Evolutionary conservation across 2,329 filamentous ascomycete species (phyloP).

Genomic region (Talaromyces sp.): DNA sequence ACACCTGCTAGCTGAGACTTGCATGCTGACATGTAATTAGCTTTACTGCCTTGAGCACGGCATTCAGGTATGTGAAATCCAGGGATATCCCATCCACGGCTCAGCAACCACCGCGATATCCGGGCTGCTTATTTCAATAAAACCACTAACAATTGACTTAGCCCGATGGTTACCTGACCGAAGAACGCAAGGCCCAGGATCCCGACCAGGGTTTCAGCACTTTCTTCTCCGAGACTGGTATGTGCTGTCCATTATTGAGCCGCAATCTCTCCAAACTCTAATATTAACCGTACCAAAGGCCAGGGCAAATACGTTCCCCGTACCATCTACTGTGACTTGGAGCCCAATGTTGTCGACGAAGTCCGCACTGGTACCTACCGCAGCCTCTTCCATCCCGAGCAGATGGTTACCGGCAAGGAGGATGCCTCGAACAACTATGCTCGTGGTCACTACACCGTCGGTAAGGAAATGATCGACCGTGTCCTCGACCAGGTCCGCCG

Average conservation of each 20-base stretch:
- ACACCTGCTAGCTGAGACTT: constrained; percentile 12
- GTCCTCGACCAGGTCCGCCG: constrained; percentile 97
- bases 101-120: not conserved
- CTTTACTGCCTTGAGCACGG: constrained; percentile 99
- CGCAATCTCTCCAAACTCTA: not conserved
- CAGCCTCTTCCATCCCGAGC: constrained; percentile 95
- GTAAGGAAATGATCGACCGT: constrained; percentile 98
- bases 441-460: constrained; percentile 98
- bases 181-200: constrained; percentile 90
- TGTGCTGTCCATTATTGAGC: constrained; percentile 21
- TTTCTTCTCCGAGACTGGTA: constrained; percentile 99
- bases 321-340: constrained; percentile 99
- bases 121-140: constrained; percentile 10
- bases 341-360: constrained; percentile 99
- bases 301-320: constrained; percentile 98
- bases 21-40: constrained; percentile 42
- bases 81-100: constrained; percentile 20
- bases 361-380: constrained; percentile 97
- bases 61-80: constrained; percentile 67
- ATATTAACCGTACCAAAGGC: constrained; percentile 48
- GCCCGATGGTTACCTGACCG: constrained; percentile 98
- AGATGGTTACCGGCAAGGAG: constrained; percentile 99
- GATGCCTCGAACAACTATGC: constrained; percentile 99
- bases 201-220: constrained; percentile 98
- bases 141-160: constrained; percentile 35